phyloP scores from a whole-genome alignment of 23 red algal species.

The Gracilaria gracilis region DNA sequence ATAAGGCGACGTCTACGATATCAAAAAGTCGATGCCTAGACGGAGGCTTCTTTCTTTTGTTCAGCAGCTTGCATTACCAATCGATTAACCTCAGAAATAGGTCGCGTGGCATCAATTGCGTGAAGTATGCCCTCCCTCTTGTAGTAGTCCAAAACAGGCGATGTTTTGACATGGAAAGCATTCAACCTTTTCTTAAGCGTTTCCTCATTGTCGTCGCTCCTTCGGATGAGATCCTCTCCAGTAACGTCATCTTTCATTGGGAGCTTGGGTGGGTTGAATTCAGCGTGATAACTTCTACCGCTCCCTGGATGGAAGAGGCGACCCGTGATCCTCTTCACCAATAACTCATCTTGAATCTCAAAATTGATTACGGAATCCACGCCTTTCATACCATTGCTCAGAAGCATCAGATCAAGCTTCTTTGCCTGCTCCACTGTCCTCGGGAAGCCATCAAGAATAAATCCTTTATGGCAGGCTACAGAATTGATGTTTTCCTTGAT shows the following conservation, averaged over 20 bases:
- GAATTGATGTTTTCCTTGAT: constrained; percentile 87
- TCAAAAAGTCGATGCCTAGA: background rate
- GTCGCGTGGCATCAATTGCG: constrained; percentile 83
- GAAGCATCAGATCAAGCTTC: constrained; percentile 96
- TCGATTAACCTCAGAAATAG: constrained; percentile 82
- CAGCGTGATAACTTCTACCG: constrained; percentile 92
- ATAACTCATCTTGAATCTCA: constrained; percentile 79
- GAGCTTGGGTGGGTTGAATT: constrained; percentile 94
- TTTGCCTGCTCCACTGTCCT: constrained; percentile 92
- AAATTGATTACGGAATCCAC: constrained; percentile 92
- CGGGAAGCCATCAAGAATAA: constrained; percentile 99
- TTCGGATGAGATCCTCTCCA: constrained; percentile 90
- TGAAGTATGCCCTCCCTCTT: constrained; percentile 72
- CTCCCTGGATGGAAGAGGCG: constrained; percentile 95
- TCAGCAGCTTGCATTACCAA: constrained; percentile 75
- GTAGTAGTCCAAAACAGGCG: constrained; percentile 96
- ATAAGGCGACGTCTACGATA: background rate
- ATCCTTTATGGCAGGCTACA: constrained; percentile 88
- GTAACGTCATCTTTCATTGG: constrained; percentile 98
- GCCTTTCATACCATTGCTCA: constrained; percentile 61
- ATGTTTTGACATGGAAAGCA: constrained; percentile 91
- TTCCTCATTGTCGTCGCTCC: constrained; percentile 95
- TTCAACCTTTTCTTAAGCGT: constrained; percentile 88
- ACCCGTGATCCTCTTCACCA: constrained; percentile 93
- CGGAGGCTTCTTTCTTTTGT: constrained; percentile 2